Evolutionary conservation across 1,139 yeast genomes (phyloP), one percentile per base, ranked within the genome.

Genomic region (Suhomyces ambrosiae): DNA sequence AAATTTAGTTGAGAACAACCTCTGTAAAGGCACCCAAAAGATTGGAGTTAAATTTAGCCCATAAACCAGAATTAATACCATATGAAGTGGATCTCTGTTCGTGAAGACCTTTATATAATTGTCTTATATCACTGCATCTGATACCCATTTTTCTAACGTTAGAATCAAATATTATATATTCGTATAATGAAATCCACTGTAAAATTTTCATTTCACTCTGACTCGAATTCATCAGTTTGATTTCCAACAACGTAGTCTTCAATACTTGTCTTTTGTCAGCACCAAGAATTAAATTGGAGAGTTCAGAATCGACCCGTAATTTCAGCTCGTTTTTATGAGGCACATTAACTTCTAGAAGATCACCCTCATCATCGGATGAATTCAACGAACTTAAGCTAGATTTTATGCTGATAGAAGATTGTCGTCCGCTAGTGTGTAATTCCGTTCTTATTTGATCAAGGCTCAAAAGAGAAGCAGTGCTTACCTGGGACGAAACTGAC

Each of bases 401-500:
- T 22, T 35, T 30, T 23, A 15, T 10, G 15, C 34, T 30, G 7
- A n/a, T 28, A 4, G 23, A 7, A 7, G 24, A 23, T 23, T 11
- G 19, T 15, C 11, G 7, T 15, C 30, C 13, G 19, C 15, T 10
- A 19, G 19, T 4, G 19, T 15, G 23, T 19, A 56, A 35, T 25
- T 50, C 49, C 23, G 46, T 45, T 27, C 60, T 50, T 14, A 63
- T 38, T 31, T 61, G 65, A 25, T 52, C 57, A 23, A 64, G 49
- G 31, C 68, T 63, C 29, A 64, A 51, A 14, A 63, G 44, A 2
- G 69, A 63, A 1, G 67, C 48, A 27, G 52, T 56, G 43, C 65
- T 61, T 4, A 49, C 49, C 12, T 44, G 47, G 3, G 49, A 44
- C 38, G 44, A 27, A n/a, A 37, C 18, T 10, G 45, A 29, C 23